phyloP scores from a whole-genome alignment of 306 rosid genomes.

The Fragaria ananassa region DNA sequence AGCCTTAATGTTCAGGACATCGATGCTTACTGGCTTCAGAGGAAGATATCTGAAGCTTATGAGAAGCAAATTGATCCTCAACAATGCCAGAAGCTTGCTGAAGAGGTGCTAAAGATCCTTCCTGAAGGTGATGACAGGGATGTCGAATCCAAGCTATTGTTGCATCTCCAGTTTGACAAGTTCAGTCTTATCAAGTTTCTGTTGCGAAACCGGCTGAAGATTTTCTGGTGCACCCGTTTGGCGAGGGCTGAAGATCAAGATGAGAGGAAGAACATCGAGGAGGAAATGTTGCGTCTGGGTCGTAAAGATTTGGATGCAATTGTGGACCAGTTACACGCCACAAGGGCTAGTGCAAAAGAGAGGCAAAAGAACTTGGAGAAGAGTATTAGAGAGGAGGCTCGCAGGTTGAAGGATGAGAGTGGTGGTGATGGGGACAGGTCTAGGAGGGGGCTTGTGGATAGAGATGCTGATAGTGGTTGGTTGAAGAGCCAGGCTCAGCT shows the following conservation, averaged over 20 bases:
- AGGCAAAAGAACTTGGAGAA: slow-evolving; percentile 93
- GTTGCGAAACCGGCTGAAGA: slow-evolving; percentile 67
- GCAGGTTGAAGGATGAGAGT: slow-evolving; percentile 69
- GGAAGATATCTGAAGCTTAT: slow-evolving; percentile 89
- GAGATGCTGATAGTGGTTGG: slow-evolving; percentile 88
- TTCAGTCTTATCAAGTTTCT: slow-evolving; percentile 79
- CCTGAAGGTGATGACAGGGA: slow-evolving; percentile 89
- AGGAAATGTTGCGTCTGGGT: slow-evolving; percentile 74
- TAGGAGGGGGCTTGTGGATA: slow-evolving; percentile 67
- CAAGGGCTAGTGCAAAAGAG: slow-evolving; percentile 89
- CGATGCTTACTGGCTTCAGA: slow-evolving; percentile 97
- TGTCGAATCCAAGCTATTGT: slow-evolving; percentile 69
- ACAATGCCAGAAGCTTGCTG: slow-evolving; percentile 93
- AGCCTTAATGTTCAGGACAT: slow-evolving; percentile 87
- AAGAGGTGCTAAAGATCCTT: slow-evolving; percentile 77
- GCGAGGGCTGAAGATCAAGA: slow-evolving; percentile 90
- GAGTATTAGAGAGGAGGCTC: slow-evolving; percentile 93
- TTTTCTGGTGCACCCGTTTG: slow-evolving; percentile 94
- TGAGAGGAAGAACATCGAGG: slow-evolving; percentile 80
- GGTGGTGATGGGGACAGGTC: slow-evolving; percentile 66
- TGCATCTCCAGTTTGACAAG: slow-evolving; percentile 71
- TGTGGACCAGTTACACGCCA: slow-evolving; percentile 88
- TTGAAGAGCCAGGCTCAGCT: slow-evolving; percentile 73
- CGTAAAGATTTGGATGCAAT: slow-evolving; percentile 65
- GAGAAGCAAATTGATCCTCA: slow-evolving; percentile 94